Conservation (phyloP, 2,329 filamentous ascomycete genomes). For the Claviceps sp. region DNA sequence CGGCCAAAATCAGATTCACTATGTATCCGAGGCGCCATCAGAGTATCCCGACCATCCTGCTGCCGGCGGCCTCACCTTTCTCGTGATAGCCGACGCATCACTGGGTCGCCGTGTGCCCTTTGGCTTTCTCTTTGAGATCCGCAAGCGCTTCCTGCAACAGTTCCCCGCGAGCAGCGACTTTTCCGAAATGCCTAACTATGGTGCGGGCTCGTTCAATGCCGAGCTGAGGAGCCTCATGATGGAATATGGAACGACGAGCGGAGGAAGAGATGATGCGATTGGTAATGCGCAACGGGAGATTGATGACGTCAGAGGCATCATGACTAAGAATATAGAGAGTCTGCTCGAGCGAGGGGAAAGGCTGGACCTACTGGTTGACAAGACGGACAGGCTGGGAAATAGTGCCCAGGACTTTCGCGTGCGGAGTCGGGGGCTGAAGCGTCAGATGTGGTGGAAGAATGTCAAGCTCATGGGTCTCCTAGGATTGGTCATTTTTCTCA, state of each 20-base stretch:
- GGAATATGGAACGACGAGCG: constrained; percentile 67
- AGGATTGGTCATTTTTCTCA: constrained; percentile 50
- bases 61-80: constrained; percentile 76
- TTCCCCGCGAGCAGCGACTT: constrained; percentile 62
- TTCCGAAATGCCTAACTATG: constrained; percentile 69
- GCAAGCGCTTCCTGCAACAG: constrained; percentile 67
- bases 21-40: constrained; percentile 72
- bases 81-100: constrained; percentile 71
- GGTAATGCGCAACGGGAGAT: constrained; percentile 78
- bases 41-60: constrained; percentile 44
- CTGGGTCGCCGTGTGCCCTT: constrained; percentile 84
- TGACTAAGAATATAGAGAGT: constrained; percentile 90
- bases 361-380: constrained; percentile 87
- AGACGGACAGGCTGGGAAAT: constrained; percentile 84
- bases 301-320: constrained; percentile 81
- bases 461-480: constrained; percentile 81
- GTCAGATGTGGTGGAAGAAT: constrained; percentile 99
- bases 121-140: constrained; percentile 81
- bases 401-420: constrained; percentile 85
- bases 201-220: constrained; percentile 74
- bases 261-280: constrained; percentile 68
- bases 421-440: constrained; percentile 69
- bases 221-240: constrained; percentile 67
- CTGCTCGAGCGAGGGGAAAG: constrained; percentile 82
- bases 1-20: constrained; percentile 86